Percentiles rank a stretch among this genome's conserved stretches.
Conservation (phyloP, 1,284 basidiomycete species). For the Takashimella tepidaria region DNA sequence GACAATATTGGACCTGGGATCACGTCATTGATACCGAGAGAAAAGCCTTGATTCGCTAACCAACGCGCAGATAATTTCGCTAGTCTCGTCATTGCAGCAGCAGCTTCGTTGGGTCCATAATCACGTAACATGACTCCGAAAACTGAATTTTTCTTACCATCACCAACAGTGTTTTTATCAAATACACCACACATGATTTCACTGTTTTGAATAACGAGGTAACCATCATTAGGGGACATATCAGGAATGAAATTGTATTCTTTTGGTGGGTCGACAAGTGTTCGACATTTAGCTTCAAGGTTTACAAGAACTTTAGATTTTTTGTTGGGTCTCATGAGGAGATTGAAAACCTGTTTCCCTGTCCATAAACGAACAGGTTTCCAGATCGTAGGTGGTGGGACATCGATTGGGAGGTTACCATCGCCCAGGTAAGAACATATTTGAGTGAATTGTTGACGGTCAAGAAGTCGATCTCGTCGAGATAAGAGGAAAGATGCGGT, state of each 20-base stretch:
- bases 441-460: constrained; percentile 91
- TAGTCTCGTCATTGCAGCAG: constrained; percentile 89
- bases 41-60: constrained; percentile 96
- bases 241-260: constrained; percentile 57
- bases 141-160: constrained; percentile 98
- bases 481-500: constrained; percentile 95
- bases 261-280: constrained; percentile 73
- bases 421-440: constrained; percentile 94
- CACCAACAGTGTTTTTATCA: constrained; percentile 97
- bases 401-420: constrained; percentile 85
- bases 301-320: constrained; percentile 81
- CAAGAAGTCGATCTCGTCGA: constrained; percentile 86
- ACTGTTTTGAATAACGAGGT: constrained; percentile 94
- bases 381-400: constrained; percentile 91
- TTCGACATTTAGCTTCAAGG: constrained; percentile 93
- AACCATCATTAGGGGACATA: constrained; percentile 95
- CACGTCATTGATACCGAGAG: constrained; percentile 97
- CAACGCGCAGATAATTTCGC: constrained; percentile 95
- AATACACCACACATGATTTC: constrained; percentile 99
- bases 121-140: constrained; percentile 98
- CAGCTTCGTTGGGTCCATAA: constrained; percentile 92
- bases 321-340: constrained; percentile 92
- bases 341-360: constrained; percentile 96
- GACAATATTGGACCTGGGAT: constrained; percentile 85
- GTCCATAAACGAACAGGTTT: constrained; percentile 95